Conservation (phyloP, 768 basidiomycete species). For the Hemileccinum impolitum region DNA sequence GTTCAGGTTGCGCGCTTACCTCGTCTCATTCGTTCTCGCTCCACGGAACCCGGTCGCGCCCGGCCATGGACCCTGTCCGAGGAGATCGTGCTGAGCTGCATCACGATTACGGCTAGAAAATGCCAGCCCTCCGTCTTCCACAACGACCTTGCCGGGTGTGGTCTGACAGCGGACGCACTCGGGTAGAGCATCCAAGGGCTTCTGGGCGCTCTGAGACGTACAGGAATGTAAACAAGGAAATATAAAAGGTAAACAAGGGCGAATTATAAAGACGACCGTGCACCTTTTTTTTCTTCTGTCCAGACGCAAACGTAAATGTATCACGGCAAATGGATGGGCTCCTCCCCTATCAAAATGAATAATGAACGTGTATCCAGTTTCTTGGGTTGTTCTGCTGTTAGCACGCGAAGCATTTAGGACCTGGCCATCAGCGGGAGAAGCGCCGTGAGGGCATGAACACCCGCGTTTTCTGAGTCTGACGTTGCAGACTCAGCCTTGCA, state of each 20-base stretch:
- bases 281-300: background rate
- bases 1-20: background rate
- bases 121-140: background rate
- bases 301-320: conserved; percentile 2
- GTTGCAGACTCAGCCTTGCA: no score
- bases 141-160: no score
- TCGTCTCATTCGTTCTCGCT: background rate
- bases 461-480: no score
- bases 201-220: conserved; percentile 2
- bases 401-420: no score
- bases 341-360: conserved; percentile 14
- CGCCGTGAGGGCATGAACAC: no score
- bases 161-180: no score
- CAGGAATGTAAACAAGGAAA: no score
- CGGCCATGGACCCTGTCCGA: conserved; percentile 1
- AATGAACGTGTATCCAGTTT: background rate
- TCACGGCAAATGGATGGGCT: conserved; percentile 3
- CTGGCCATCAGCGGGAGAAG: no score
- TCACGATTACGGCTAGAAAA: background rate
- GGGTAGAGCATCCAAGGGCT: background rate
- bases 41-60: no score
- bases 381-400: background rate
- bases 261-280: no score
- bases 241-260: background rate
- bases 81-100: conserved; percentile 4